phyloP scores from a whole-genome alignment of 1,284 basidiomycete species.

The Ceratobasidium sp. region DNA sequence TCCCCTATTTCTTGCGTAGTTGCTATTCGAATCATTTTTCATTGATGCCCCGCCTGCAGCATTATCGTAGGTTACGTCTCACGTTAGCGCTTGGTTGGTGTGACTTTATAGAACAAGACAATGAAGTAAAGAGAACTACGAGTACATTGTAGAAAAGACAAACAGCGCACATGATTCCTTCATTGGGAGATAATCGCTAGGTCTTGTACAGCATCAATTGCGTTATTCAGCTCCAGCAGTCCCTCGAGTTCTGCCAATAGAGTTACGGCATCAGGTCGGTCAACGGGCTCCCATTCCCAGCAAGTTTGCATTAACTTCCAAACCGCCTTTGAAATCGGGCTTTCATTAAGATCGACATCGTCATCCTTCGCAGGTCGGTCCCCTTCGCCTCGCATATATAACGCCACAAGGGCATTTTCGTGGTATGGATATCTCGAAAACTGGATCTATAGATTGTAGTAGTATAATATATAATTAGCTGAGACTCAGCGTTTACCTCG shows the following conservation, averaged over 20 bases:
- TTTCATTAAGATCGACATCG: background rate
- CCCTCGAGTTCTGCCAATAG: background rate
- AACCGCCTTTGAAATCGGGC: background rate
- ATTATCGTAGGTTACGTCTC: constrained; percentile 1
- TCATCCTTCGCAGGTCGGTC: background rate
- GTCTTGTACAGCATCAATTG: background rate
- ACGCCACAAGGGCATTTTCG: background rate
- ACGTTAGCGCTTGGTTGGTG: background rate
- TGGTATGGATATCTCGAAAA: background rate
- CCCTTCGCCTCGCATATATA: background rate
- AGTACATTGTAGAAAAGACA: background rate
- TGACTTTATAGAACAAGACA: constrained; percentile 16
- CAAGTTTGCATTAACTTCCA: constrained; percentile 6
- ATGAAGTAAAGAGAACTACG: constrained; percentile 1
- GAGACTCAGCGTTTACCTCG: background rate
- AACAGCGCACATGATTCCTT: background rate
- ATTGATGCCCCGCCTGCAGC: constrained; percentile 11
- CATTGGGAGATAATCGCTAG: background rate
- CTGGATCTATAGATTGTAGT: constrained; percentile 4
- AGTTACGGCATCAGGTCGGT: background rate
- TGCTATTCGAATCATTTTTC: constrained; percentile 5
- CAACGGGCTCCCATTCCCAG: background rate
- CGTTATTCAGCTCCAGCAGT: background rate
- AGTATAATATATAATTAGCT: background rate
- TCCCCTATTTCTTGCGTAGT: background rate